Evolutionary conservation across 1,139 yeast genomes (phyloP).

Genomic region (Lodderomyces theae): DNA sequence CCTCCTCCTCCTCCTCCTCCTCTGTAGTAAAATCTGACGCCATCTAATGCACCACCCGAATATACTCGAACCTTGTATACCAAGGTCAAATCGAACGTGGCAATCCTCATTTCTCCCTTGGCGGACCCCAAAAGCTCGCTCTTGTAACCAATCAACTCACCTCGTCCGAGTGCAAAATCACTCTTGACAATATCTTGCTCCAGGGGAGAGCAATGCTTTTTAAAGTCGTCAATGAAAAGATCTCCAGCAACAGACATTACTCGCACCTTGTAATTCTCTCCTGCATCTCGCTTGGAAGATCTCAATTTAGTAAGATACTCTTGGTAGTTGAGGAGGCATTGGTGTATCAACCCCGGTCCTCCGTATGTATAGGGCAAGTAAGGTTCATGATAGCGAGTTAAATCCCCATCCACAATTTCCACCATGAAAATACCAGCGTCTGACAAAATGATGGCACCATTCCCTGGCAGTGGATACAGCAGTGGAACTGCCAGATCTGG

Average conservation of each 20-base stretch:
- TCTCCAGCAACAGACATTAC: conserved; percentile 48
- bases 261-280: conserved; percentile 45
- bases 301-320: conserved; percentile 33
- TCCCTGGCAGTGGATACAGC: conserved; percentile 24
- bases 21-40: conserved; percentile 40
- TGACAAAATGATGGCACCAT: conserved; percentile 51
- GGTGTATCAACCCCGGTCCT: conserved; percentile 59
- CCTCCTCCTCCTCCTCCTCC: neutral
- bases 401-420: conserved; percentile 62
- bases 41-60: conserved; percentile 79
- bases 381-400: conserved; percentile 62
- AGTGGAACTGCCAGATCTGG: conserved; percentile 24
- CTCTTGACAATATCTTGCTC: conserved; percentile 24
- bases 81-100: conserved; percentile 30
- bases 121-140: conserved; percentile 43
- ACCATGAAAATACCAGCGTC: conserved; percentile 68
- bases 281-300: conserved; percentile 27
- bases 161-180: conserved; percentile 43
- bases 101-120: conserved; percentile 19
- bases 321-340: conserved; percentile 47
- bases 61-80: conserved; percentile 56
- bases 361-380: conserved; percentile 54
- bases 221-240: conserved; percentile 30
- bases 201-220: conserved; percentile 19
- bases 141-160: conserved; percentile 42